Conservation (phyloP, 2,329 filamentous ascomycete genomes). For the Arthrobotrys pseudoclavata region DNA sequence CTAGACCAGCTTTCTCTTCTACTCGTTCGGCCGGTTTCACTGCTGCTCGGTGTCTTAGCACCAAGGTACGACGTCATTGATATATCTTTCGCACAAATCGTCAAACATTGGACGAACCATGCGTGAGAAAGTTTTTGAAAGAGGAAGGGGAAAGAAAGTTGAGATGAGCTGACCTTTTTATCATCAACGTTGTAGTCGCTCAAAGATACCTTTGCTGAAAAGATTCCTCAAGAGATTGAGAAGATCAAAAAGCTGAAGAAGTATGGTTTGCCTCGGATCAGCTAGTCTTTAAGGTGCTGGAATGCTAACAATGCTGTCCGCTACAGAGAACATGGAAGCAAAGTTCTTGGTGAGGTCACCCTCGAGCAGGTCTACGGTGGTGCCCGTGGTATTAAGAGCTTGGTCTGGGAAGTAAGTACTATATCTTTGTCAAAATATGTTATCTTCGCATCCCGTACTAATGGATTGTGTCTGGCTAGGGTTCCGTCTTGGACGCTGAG, state of each 20-base stretch:
- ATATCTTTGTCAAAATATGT: background rate
- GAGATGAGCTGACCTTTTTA: slow-evolving; percentile 14
- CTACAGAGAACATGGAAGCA: slow-evolving; percentile 88
- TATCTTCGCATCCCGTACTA: background rate
- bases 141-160: background rate
- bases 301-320: slow-evolving; percentile 47
- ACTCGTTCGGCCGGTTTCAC: slow-evolving; percentile 56
- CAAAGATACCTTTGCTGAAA: slow-evolving; percentile 98
- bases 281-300: slow-evolving; percentile 62
- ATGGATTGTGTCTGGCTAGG: slow-evolving; percentile 66
- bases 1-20: slow-evolving; percentile 51
- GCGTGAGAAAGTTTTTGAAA: background rate
- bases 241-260: slow-evolving; percentile 99
- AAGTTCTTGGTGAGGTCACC: slow-evolving; percentile 96
- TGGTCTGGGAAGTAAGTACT: slow-evolving; percentile 87
- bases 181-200: slow-evolving; percentile 75
- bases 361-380: slow-evolving; percentile 99
- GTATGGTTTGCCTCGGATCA: slow-evolving; percentile 69
- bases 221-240: slow-evolving; percentile 95
- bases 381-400: slow-evolving; percentile 97
- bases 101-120: slow-evolving; percentile 52
- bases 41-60: slow-evolving; percentile 50
- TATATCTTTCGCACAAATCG: slow-evolving; percentile 31
- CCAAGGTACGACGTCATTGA: slow-evolving; percentile 59
- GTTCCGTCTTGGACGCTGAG: slow-evolving; percentile 96